Conservation (phyloP, 129 eudicot species). For the Lactuca sativa region DNA sequence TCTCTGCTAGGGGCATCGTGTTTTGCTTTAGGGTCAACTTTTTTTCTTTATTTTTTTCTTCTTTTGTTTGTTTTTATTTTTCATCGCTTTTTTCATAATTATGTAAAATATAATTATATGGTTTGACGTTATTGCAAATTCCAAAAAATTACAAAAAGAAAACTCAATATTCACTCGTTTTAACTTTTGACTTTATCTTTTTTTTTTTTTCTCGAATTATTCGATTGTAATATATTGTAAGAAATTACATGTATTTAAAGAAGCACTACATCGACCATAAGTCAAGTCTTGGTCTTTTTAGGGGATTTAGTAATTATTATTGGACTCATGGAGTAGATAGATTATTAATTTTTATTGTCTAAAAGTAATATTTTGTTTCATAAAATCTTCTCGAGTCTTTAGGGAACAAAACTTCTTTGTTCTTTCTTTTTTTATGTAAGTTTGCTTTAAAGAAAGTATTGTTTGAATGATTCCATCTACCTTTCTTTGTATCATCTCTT, state of each 20-base stretch:
- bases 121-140: constrained; percentile 14
- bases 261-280: neutral
- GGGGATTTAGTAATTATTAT: no score
- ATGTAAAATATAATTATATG: constrained; percentile 32
- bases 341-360: neutral
- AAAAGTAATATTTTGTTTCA: constrained; percentile 7
- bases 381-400: neutral
- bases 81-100: neutral
- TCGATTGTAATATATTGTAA: neutral
- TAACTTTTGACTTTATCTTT: neutral
- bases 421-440: neutral
- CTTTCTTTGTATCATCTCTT: neutral
- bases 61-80: constrained; percentile 13
- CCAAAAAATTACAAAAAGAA: neutral
- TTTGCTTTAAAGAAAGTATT: constrained; percentile 20
- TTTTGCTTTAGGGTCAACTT: constrained; percentile 9
- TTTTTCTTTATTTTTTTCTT: neutral
- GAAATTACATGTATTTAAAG: neutral
- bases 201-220: no score
- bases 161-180: neutral
- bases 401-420: constrained; percentile 24
- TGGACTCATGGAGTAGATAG: neutral
- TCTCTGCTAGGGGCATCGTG: constrained; percentile 21
- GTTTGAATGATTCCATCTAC: constrained; percentile 6
- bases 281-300: neutral